These are phyloP conservation scores for Prunus mume DNA, from an alignment of 306 rosid genomes.

Conservation along the genomic window DNA sequence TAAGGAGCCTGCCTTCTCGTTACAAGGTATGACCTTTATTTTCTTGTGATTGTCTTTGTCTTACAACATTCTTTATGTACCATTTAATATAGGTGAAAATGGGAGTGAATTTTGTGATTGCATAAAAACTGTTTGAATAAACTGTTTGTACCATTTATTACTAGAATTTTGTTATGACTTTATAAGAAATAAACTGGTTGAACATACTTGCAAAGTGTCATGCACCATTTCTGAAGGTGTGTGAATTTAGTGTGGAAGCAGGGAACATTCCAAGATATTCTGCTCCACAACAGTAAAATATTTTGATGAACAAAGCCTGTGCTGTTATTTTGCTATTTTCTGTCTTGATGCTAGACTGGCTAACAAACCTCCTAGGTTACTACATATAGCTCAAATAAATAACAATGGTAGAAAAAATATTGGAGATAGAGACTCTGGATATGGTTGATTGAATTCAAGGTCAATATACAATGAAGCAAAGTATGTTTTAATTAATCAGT, in stretches of 20 bases:
- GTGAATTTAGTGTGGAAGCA: not conserved
- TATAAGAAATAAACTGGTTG: not conserved
- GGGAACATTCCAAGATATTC: not conserved
- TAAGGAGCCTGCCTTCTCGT: conserved; percentile 81
- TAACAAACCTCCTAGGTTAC: not conserved
- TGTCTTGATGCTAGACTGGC: not conserved
- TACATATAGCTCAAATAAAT: not conserved
- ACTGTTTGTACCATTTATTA: too few relatives aligned
- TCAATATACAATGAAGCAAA: not conserved
- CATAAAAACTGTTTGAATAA: not conserved
- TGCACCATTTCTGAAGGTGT: not conserved
- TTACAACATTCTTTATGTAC: not conserved
- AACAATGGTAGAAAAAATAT: too few relatives aligned
- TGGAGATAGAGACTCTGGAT: not conserved
- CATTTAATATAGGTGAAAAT: not conserved
- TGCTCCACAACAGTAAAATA: not conserved
- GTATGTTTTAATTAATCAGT: not conserved
- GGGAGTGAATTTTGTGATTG: not conserved
- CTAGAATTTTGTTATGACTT: not conserved
- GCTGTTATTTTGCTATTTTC: not conserved
- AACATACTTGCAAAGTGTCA: not conserved
- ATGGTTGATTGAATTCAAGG: not conserved
- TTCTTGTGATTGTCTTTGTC: not conserved
- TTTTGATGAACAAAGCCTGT: not conserved
- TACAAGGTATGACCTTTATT: conserved; percentile 56